Evolutionary conservation across 768 basidiomycete genomes (phyloP), one percentile per base, ranked within the genome.

Genomic region (Leccinellum rugosiceps): DNA sequence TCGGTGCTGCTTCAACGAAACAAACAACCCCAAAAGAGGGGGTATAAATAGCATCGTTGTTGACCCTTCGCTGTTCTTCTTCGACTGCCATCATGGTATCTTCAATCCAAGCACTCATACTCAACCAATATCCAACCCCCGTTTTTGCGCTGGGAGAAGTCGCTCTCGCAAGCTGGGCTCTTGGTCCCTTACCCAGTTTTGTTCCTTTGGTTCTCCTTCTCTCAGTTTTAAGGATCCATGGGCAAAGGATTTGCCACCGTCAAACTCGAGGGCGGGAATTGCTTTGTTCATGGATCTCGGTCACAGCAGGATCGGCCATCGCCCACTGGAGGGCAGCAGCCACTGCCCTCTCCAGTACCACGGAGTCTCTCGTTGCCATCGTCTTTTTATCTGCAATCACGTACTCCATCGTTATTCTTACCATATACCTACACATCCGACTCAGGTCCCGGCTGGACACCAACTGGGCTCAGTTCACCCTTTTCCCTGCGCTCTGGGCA

Each of bases 401-500:
- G 0, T 84, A 86, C 25, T 38, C 67, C 10, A 50, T 83, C 28
- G 76, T 77, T 19, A 59, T 87, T 28, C 23, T 63, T 6, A 58
- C 74, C 5, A 58, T 83, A 8, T 76, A 76, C 58, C 54, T 77
- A 19, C 74, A 80, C 44, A 74, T 75, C 14, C 71, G 69, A 26
- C 17, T 77, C 26, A 71, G 69, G 52, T 73, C 31, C n/a, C 52
- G 52, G 52, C 6, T 76, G 64, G 19, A 55, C 56, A 59, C 59
- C 1, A 72, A 46, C 17, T 82, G 80, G 77, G 58, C 76, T 2
- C 80, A 78, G 60, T 54, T 83, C 13, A 75, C 81, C 0, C 61
- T 87, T 35, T 90, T 92, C 68, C 90, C 90, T 0, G 78, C 80
- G 0, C 62, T 88, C 21, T 93, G 90, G 90, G 77, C 84, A 4